Evolutionary conservation across 148 eudicot species (phyloP), one percentile per base, ranked within the genome.

Genomic region (Persicaria maculosa): DNA sequence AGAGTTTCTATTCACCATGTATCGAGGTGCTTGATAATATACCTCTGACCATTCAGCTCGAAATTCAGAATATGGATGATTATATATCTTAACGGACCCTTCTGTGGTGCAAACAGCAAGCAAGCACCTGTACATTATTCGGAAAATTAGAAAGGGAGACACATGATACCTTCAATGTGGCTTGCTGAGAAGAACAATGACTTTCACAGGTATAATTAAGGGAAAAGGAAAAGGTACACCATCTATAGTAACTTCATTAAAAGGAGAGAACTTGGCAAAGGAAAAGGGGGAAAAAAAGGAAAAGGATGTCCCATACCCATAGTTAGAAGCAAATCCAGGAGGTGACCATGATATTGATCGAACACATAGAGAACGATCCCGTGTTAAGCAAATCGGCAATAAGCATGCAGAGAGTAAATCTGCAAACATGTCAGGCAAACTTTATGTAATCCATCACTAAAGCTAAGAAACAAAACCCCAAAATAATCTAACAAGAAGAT

Each of bases 261-360:
- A 14, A 64, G 45, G 40, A 64, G 45, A 43, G 45, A 64, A 36
- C 46, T 36, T 12, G 11, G 52, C 25, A 67, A 22, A 57, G 40
- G 4, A 19, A 46, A 36, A 12, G 50, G 15, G 72, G 47, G 47
- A 15, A 44, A 44, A 17, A 45, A 9, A 25, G 40, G 8, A 16
- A 69, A 4, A 1, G 46, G 4, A 55, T 14, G 72, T 40, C 36
- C 48, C 74, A 48, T 89, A 91, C 98, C 98, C 97, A 14, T 83
- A 77, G 74, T 89, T 84, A 72, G 87, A 80, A 75, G 89, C 83
- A 52, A 92, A 84, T 76, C 96, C 97, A 79, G 78, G 72, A 9
- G 96, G 96, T 45, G 97, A 95, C 98, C 97, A 95, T 20, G 97
- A 84, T 47, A 95, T 84, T 68, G 97, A 92, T 16, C 98, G 89